Evolutionary conservation across 768 basidiomycete genomes (phyloP).

Genomic region (Psilocybe subaeruginosa): DNA sequence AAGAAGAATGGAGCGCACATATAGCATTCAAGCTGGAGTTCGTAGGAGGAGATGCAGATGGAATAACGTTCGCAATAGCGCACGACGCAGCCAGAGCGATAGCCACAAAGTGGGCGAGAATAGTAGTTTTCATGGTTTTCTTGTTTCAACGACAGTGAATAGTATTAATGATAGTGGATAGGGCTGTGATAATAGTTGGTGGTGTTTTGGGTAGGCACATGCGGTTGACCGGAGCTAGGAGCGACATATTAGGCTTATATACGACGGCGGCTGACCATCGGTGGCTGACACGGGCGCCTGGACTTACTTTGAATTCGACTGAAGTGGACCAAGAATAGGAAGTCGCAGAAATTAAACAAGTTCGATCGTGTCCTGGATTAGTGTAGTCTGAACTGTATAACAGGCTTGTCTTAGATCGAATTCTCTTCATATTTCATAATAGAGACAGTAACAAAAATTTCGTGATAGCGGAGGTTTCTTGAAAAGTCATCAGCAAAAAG

Average conservation of each 20-base stretch:
- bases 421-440: no score
- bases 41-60: not conserved
- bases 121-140: conserved; percentile 15
- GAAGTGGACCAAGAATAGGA: not conserved
- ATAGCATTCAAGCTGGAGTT: not conserved
- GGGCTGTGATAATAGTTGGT: not conserved
- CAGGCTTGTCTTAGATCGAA: no score
- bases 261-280: not conserved
- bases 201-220: not conserved
- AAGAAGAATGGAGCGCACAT: not conserved
- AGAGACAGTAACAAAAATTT: no score
- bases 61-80: conserved; percentile 16
- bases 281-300: not conserved
- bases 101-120: conserved; percentile 16
- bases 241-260: not conserved
- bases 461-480: no score
- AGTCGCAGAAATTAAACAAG: not conserved
- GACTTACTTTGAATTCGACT: not conserved
- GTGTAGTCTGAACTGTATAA: no score
- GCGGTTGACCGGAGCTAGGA: not conserved
- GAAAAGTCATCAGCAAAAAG: no score
- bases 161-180: conserved; percentile 16
- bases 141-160: conserved; percentile 12
- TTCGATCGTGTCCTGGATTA: not conserved
- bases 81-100: conserved; percentile 12